Base-by-base conservation (phyloP, 345 rosid species). In the Corchorus capsularis region DNA sequence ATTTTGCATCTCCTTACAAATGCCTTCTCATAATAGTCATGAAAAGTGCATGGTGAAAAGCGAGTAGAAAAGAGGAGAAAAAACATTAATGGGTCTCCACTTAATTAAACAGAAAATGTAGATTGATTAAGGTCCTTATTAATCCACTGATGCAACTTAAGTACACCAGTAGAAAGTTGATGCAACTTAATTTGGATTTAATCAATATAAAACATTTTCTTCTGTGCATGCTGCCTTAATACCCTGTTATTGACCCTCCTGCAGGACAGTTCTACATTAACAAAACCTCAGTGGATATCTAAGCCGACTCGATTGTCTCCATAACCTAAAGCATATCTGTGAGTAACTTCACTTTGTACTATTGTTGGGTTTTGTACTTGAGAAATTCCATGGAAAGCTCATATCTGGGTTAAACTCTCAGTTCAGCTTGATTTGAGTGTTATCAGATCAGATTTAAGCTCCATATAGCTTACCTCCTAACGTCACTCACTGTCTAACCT, bases 371-470 rank as follows among this genome's bases (percentile, higher is more conserved):
- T 56, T 60, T 57, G 63, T 50, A 50, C 15, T 69, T 32, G 20
- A 69, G 50, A 41, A 59, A 63, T 27, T 34, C 54, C 19, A 63
- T 22, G 20, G 57, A 34, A 27, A 76, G 46, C 35, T 76, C 73
- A 46, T 34, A 11, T 43, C 52, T 41, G 45, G 65, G 22, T 59
- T 22, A 71, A 45, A 12, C 49, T 69, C 47, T 73, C 27, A 27
- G 27, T 63, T 62, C 35, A 72, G 66, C 10, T 80, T 80, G 63
- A 43, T 45, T 83, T 59, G 77, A 43, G 72, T 75, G 57, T 79
- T 79, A 2, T 65, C 67, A 93, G 99, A n/a, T n/a, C n/a, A 84
- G 99, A 95, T 87, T 72, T 92, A 60, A n/a, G n/a, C n/a, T n/a
- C n/a, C n/a, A n/a, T n/a, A n/a, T n/a, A n/a, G n/a, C n/a, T n/a